Evolutionary conservation across 2,329 filamentous ascomycete genomes (phyloP).

Genomic region (Fusarium bulbicola): DNA sequence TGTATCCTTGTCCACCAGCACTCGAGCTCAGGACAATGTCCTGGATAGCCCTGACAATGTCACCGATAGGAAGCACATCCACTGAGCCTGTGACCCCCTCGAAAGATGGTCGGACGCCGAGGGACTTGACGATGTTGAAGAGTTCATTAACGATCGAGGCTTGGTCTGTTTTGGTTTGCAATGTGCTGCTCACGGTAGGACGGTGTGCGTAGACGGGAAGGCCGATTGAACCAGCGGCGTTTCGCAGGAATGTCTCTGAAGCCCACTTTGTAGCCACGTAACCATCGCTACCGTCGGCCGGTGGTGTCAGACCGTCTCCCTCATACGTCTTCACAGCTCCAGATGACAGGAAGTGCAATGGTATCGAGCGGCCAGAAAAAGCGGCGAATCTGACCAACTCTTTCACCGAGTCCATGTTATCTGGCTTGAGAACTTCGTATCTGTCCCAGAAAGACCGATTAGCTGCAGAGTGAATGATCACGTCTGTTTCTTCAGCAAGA

Average conservation of each 20-base stretch:
- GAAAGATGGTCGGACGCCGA: not conserved
- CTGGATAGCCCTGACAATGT: accelerated
- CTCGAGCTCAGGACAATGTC: not conserved
- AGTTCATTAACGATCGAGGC: not conserved
- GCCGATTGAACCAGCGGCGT: not conserved
- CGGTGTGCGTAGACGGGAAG: not conserved
- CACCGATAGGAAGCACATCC: not conserved
- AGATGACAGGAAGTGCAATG: not conserved
- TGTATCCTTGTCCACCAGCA: not conserved
- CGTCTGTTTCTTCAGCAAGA: not conserved
- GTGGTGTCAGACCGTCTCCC: not conserved
- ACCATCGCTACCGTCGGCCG: not conserved
- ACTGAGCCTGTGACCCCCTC: not conserved
- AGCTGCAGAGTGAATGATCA: not conserved
- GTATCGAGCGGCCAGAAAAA: not conserved
- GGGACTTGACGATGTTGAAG: accelerated
- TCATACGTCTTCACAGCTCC: not conserved
- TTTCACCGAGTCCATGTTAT: not conserved
- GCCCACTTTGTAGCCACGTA: not conserved
- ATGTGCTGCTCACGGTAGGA: not conserved
- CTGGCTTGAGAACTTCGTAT: not conserved
- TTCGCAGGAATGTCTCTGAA: not conserved
- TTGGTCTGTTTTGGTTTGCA: accelerated
- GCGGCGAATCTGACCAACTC: not conserved
- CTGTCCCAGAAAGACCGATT: not conserved